Evolutionary conservation across 176 grass and related monocot genomes (phyloP), one percentile per base, ranked within the genome.

Genomic region (Musa beccarii): DNA sequence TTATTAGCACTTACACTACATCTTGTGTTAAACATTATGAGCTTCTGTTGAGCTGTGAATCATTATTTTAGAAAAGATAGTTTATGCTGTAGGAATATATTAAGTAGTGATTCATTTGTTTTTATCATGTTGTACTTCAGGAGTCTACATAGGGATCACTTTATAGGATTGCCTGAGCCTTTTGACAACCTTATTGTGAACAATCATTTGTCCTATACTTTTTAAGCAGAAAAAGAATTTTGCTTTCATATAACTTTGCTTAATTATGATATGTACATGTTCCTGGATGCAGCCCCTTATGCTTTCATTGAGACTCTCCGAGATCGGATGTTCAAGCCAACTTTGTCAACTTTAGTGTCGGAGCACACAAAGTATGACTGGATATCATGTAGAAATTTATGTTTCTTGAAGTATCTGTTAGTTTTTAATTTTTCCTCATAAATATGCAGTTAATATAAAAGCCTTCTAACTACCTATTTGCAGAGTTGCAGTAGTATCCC

Each of bases 291-390:
- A 99, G 95, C 84, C 68, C 85, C 87, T 80, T 86, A 87, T 85
- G 88, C 86, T 89, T 91, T 99, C 56, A 86, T 94, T 71, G 88
- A 94, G 87, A 94, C 88, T 73, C 84, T 99, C 29, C 87, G 95
- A 51, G 95, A 99, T 75, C 75, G 83, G 81, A 94, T 99, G 91
- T 94, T 99, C 79, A 99, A 99, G 84, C 95, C 95, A 78, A 87
- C 95, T 55, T 54, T 94, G 76, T 89, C 86, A 81, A 88, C 91
- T 74, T 81, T 99, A 13, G 49, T 99, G 52, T 88, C 89, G 15
- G 91, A 99, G 71, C 81, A 70, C 73, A 83, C 86, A 76, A 89
- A 92, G 88, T 99, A 90, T 66, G 52, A 0, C 62, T 64, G 56
- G 19, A 73, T 12, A 68, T 84, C 70, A 54, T 19, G 72, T 49